Conservation (phyloP, 306 rosid species). For the Clitoria ternatea region DNA sequence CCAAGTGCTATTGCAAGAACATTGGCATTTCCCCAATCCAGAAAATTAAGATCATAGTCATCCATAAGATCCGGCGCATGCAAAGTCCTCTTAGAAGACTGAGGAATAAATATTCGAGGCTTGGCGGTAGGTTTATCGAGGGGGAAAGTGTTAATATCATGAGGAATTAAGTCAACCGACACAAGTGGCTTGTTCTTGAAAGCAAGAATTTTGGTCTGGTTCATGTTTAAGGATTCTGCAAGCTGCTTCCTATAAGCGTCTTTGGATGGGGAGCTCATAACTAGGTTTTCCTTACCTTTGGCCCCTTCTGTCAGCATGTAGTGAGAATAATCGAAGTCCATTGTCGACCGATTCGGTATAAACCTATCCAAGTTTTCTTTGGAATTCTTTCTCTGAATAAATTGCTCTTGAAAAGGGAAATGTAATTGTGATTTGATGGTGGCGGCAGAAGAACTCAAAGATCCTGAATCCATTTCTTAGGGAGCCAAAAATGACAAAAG, state of each 20-base stretch:
- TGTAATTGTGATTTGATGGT: background rate
- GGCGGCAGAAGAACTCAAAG: constrained; percentile 23
- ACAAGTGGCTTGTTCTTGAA: constrained; percentile 88
- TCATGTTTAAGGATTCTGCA: constrained; percentile 79
- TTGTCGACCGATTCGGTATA: constrained; percentile 48
- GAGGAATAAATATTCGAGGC: constrained; percentile 61
- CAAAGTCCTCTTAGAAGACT: constrained; percentile 80
- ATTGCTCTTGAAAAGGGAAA: constrained; percentile 34
- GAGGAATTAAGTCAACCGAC: constrained; percentile 55
- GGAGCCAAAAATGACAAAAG: background rate
- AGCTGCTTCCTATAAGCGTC: constrained; percentile 59
- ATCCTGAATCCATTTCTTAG: constrained; percentile 43
- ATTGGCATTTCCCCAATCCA: constrained; percentile 81
- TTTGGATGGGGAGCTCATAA: constrained; percentile 41
- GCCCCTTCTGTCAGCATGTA: constrained; percentile 48
- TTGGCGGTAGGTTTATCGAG: constrained; percentile 47
- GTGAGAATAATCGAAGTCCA: constrained; percentile 52
- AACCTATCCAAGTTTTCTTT: constrained; percentile 52
- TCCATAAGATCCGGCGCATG: constrained; percentile 88
- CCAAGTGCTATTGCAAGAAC: constrained; percentile 86
- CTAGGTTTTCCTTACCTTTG: constrained; percentile 64
- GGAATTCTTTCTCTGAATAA: constrained; percentile 24
- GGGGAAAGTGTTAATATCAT: constrained; percentile 24
- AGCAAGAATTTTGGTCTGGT: constrained; percentile 69
- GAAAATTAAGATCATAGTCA: constrained; percentile 72